These are phyloP conservation scores for Fistulifera pelliculosa DNA, from an alignment of 108 stramenopile genomes.

Conservation along the genomic window DNA sequence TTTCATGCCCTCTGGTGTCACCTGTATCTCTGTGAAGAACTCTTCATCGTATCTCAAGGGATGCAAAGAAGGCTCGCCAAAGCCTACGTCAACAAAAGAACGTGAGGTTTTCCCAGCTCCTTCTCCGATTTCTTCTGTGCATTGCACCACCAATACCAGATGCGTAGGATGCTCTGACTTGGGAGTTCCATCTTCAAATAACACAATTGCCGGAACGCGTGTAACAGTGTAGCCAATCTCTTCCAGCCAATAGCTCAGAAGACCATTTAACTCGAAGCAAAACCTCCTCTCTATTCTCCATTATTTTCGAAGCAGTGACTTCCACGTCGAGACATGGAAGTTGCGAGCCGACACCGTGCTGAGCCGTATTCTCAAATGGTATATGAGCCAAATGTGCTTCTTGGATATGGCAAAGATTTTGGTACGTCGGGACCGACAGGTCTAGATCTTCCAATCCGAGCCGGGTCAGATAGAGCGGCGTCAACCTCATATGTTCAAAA, in stretches of 20 bases:
- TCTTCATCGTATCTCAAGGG: constrained; percentile 11
- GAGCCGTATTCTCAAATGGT: constrained; percentile 31
- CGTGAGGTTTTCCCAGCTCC: neutral
- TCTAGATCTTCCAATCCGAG: too few species aligned
- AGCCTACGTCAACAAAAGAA: constrained; percentile 34
- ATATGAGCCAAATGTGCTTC: constrained; percentile 25
- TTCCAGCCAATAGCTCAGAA: constrained; percentile 11
- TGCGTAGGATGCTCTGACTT: constrained; percentile 5
- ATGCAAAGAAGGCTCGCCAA: constrained; percentile 32
- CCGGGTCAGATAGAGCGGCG: too few species aligned
- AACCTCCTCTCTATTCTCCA: constrained; percentile 22
- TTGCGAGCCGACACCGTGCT: constrained; percentile 18
- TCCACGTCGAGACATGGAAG: constrained; percentile 11
- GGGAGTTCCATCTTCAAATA: constrained; percentile 1
- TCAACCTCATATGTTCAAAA: too few species aligned
- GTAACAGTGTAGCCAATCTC: constrained; percentile 14
- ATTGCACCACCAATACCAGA: constrained; percentile 3
- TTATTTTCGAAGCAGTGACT: constrained; percentile 15
- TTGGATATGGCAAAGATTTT: constrained; percentile 8
- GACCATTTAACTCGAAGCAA: constrained; percentile 32
- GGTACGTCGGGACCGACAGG: constrained; percentile 1
- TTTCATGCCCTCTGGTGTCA: constrained; percentile 31
- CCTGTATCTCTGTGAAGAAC: constrained; percentile 7
- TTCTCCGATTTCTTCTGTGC: neutral
- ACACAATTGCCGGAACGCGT: constrained; percentile 18